phyloP scores from a whole-genome alignment of 2,329 filamentous ascomycete genomes.

The Aspergillus versicolor region DNA sequence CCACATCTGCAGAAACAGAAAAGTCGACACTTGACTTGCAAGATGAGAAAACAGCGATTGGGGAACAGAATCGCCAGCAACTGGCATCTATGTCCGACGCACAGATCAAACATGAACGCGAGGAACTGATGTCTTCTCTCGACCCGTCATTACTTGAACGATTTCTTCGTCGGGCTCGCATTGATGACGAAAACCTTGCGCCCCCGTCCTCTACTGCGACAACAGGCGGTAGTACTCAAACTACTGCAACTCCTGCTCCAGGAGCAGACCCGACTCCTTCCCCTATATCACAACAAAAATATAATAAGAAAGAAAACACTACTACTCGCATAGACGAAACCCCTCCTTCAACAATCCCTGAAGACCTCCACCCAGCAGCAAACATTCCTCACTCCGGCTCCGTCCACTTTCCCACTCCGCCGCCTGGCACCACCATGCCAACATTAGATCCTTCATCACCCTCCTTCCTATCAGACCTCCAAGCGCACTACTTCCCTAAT shows the following conservation, averaged over 20 bases:
- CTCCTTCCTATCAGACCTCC: constrained; percentile 78
- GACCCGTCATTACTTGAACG: constrained; percentile 74
- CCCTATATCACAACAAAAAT: neutral
- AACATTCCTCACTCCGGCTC: constrained; percentile 34
- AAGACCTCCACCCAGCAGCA: constrained; percentile 42
- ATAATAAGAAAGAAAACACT: constrained; percentile 1
- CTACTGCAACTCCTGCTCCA: neutral
- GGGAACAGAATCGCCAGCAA: constrained; percentile 74
- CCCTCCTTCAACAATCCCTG: constrained; percentile 34
- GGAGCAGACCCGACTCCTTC: neutral
- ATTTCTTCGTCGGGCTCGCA: constrained; percentile 72
- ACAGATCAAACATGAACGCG: constrained; percentile 77
- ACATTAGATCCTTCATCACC: constrained; percentile 81
- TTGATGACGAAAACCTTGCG: constrained; percentile 58
- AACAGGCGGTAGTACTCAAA: constrained; percentile 2
- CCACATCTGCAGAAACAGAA: constrained; percentile 4
- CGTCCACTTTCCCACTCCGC: constrained; percentile 47
- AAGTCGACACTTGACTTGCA: neutral
- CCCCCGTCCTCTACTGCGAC: neutral
- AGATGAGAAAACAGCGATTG: constrained; percentile 70
- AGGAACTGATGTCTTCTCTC: constrained; percentile 76
- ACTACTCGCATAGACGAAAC: constrained; percentile 30
- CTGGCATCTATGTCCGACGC: constrained; percentile 75
- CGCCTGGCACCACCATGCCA: constrained; percentile 52
- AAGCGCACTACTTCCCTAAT: constrained; percentile 89